Base-by-base conservation (phyloP, 148 eudicot genomes). In the Fagopyrum tataricum region DNA sequence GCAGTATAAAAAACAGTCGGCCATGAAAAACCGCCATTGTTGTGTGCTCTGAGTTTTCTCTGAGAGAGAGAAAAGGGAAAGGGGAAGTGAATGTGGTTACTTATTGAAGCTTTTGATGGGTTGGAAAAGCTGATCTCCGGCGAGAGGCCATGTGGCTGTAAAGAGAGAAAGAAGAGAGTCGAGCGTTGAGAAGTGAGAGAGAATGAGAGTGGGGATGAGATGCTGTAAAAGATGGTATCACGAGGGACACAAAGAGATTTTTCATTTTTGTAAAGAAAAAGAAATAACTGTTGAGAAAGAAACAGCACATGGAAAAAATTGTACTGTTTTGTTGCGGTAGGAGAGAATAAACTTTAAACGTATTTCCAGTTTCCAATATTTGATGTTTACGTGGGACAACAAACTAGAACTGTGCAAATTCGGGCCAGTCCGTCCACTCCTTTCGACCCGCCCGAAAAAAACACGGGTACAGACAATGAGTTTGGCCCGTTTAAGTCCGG, bases 111-210 rank as follows among this genome's bases (percentile, higher is more conserved):
- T 44, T 67, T 40, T 69, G 20, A 64, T 39, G 69, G 78, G 51
- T 26, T 53, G 39, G 11, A 39, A 48, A 48, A 69, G 40, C 42
- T 51, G 43, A 24, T 37, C 26, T 70, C 78, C 75, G 78, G 75
- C 13, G 74, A 46, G 52, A 55, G 13, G 20, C 81, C 81, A 79
- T 79, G 75, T 44, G 72, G 12, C 46, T 21, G 72, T 42, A 68
- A 74, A 59, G 39, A 18, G 24, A 15, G 40, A 51, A 67, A 52
- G 43, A 15, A n/a, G 17, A 14, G 15, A 18, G 37, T 31, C 37
- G 37, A 31, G 37, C 2, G 37, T 31, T 0, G 15, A 13, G 53
- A 59, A 73, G 69, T 73, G 79, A 26, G 72, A 49, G 43, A 23
- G 43, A 1, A 21, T 4, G 79, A 20, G 69, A 6, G 51, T 58